These are phyloP conservation scores for Lecanicillium sp. DNA, from an alignment of 2,329 filamentous ascomycete genomes.

Conservation along the genomic window DNA sequence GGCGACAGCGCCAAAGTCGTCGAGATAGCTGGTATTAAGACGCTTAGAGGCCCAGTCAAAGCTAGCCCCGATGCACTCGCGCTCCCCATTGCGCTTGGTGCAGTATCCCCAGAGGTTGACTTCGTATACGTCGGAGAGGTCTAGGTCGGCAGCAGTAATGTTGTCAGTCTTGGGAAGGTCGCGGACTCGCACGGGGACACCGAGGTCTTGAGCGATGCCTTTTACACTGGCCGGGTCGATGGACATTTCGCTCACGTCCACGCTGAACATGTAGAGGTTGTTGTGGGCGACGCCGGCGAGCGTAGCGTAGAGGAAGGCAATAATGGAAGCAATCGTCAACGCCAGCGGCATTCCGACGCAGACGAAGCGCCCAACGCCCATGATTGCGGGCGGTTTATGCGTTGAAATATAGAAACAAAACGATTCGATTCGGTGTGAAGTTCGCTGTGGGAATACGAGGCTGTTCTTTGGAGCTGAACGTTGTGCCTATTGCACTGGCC, in stretches of 20 bases:
- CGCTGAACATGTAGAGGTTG: constrained; percentile 47
- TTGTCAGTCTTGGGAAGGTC: constrained; percentile 25
- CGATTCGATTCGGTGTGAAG: too few relatives aligned
- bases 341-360: constrained; percentile 84
- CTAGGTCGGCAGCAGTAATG: constrained; percentile 49
- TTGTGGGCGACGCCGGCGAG: constrained; percentile 49
- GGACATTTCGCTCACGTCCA: constrained; percentile 55
- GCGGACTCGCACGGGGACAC: constrained; percentile 15
- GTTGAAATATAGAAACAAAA: too few relatives aligned
- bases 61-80: constrained; percentile 61
- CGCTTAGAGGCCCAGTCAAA: constrained; percentile 71
- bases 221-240: constrained; percentile 28
- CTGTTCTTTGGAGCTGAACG: too few relatives aligned
- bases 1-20: constrained; percentile 39
- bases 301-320: constrained; percentile 55
- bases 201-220: constrained; percentile 13
- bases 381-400: constrained; percentile 24
- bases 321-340: constrained; percentile 68
- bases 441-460: too few relatives aligned
- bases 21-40: constrained; percentile 53
- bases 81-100: constrained; percentile 43
- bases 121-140: constrained; percentile 69
- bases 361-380: constrained; percentile 65
- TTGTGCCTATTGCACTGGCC: too few relatives aligned
- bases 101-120: constrained; percentile 87